phyloP scores from a whole-genome alignment of 345 rosid genomes.

The Aquilaria malaccensis region DNA sequence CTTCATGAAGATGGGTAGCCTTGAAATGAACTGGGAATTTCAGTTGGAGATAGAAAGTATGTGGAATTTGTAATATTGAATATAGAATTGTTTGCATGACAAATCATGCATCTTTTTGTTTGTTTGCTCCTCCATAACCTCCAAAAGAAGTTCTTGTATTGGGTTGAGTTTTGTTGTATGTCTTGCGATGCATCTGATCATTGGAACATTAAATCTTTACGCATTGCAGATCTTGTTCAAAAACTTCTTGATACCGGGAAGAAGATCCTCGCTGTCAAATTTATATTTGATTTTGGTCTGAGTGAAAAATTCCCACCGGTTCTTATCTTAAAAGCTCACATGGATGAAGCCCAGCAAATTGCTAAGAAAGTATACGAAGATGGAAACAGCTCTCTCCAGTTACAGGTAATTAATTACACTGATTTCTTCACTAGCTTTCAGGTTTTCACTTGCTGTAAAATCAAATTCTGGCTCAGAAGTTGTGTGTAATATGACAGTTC shows the following conservation, averaged over 20 bases:
- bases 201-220: not conserved
- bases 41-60: no score
- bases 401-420: conserved; percentile 30
- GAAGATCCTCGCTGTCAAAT: conserved; percentile 44
- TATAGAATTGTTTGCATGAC: no score
- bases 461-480: not conserved
- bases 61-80: no score
- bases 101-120: no score
- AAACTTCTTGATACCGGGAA: conserved; percentile 50
- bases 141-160: no score
- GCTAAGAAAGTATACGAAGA: conserved; percentile 27
- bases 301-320: conserved; percentile 46
- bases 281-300: conserved; percentile 58
- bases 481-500: not conserved
- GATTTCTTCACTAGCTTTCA: conserved; percentile 8
- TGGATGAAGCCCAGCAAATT: conserved; percentile 29
- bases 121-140: no score
- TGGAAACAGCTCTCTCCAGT: conserved; percentile 35
- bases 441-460: not conserved
- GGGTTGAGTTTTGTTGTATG: no score
- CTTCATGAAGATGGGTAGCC: no score
- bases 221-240: conserved; percentile 39
- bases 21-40: no score
- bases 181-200: no score
- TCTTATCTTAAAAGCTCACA: conserved; percentile 38